phyloP scores from a whole-genome alignment of 352 stramenopile genomes.

The Poterioochromonas sp. region DNA sequence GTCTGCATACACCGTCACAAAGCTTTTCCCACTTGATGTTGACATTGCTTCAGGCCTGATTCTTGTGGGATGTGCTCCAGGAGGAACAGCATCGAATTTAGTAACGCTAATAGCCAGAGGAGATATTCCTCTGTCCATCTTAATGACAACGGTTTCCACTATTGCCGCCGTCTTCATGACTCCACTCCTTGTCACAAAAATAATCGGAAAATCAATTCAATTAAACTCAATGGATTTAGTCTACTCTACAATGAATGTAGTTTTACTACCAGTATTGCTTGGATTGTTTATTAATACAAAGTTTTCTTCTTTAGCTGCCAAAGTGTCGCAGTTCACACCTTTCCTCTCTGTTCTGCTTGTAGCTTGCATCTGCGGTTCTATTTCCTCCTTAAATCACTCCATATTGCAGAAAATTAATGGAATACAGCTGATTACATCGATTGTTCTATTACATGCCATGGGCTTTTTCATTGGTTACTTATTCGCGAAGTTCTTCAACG shows the following conservation, averaged over 20 bases:
- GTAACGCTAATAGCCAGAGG: slow-evolving; percentile 62
- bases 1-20: not conserved
- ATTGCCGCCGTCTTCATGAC: slow-evolving; percentile 56
- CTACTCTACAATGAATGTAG: slow-evolving; percentile 44
- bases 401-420: slow-evolving; percentile 42
- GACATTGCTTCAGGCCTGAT: not conserved
- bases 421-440: slow-evolving; percentile 29
- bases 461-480: slow-evolving; percentile 57
- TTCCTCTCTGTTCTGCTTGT: slow-evolving; percentile 60
- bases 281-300: slow-evolving; percentile 59
- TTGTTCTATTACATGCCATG: slow-evolving; percentile 30
- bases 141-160: slow-evolving; percentile 63
- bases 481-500: slow-evolving; percentile 39
- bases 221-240: slow-evolving; percentile 46
- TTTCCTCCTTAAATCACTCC: slow-evolving; percentile 56
- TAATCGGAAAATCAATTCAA: slow-evolving; percentile 53
- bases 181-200: slow-evolving; percentile 54
- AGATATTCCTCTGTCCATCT: slow-evolving; percentile 59
- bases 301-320: slow-evolving; percentile 47
- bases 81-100: slow-evolving; percentile 64
- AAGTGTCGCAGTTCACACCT: slow-evolving; percentile 53
- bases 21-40: not conserved
- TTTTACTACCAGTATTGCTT: slow-evolving; percentile 56
- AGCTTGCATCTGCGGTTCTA: slow-evolving; percentile 59
- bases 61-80: slow-evolving; percentile 52